phyloP scores from a whole-genome alignment of 2,329 filamentous ascomycete species.

The Aspergillus tubingensis region DNA sequence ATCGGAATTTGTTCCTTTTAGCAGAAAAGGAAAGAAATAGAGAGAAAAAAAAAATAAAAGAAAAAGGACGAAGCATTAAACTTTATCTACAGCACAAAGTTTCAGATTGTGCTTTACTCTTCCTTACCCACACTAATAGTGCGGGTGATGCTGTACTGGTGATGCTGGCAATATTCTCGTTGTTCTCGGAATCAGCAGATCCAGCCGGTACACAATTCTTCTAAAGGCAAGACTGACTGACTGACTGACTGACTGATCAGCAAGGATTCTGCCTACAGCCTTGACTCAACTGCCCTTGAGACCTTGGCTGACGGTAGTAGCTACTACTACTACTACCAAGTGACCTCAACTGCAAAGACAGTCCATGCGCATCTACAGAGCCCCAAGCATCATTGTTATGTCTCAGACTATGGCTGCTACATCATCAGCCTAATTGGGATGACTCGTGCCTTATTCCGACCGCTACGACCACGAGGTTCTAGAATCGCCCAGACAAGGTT shows the following conservation, averaged over 20 bases:
- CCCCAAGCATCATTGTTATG: neutral
- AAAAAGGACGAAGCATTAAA: neutral
- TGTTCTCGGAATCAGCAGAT: neutral
- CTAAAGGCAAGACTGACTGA: neutral
- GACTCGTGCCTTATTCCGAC: constrained; percentile 1
- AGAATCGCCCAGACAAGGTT: constrained; percentile 1
- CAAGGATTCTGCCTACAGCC: neutral
- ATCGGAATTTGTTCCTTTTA: no score
- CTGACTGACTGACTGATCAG: neutral
- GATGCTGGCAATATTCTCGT: neutral
- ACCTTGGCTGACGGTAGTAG: neutral
- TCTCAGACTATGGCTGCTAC: neutral
- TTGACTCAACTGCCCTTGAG: neutral
- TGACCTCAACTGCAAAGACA: neutral
- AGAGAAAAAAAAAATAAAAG: neutral
- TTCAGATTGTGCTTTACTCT: neutral
- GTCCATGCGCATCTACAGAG: no score
- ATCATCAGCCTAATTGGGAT: neutral
- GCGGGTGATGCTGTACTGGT: neutral
- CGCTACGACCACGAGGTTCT: constrained; percentile 8
- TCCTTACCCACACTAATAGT: neutral
- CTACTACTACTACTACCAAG: neutral
- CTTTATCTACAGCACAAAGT: neutral
- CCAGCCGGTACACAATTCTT: neutral
- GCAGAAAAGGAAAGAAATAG: neutral